A percentile compares a stretch with the other conserved stretches of the same genome.
These are phyloP conservation scores for Colletotrichum sp. DNA, from an alignment of 2,329 filamentous ascomycete species.

Conservation along the genomic window DNA sequence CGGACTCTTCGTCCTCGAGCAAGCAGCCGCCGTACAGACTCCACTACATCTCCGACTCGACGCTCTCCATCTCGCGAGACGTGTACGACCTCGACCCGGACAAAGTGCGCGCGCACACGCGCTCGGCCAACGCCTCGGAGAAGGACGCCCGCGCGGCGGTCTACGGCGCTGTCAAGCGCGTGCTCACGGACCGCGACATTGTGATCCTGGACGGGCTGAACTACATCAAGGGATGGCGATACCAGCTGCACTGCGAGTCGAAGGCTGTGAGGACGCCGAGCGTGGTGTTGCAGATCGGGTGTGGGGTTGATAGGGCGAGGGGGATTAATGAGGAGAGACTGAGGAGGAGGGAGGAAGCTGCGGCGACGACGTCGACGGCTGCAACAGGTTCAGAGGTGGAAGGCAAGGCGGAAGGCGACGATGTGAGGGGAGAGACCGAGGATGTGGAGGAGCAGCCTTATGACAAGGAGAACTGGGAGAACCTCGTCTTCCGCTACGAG, in stretches of 20 bases:
- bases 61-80: conserved; percentile 69
- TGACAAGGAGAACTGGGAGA: conserved; percentile 70
- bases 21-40: conserved; percentile 60
- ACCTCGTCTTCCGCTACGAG: conserved; percentile 82
- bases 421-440: conserved; percentile 38
- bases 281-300: conserved; percentile 74
- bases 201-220: conserved; percentile 83
- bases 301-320: conserved; percentile 54
- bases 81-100: conserved; percentile 71
- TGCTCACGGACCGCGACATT: conserved; percentile 74
- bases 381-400: neutral
- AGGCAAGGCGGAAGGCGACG: conserved; percentile 14
- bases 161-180: conserved; percentile 80
- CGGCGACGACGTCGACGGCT: neutral
- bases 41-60: conserved; percentile 77
- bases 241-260: conserved; percentile 84
- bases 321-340: conserved; percentile 67
- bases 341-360: conserved; percentile 28
- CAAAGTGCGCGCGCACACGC: conserved; percentile 60
- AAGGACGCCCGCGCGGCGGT: conserved; percentile 82
- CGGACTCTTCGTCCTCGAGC: conserved; percentile 23
- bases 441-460: conserved; percentile 49
- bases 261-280: conserved; percentile 79
- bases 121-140: conserved; percentile 76
- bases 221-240: conserved; percentile 90